Percentiles rank a stretch among this genome's conserved stretches.
phyloP scores from a whole-genome alignment of 768 basidiomycete species.

The Phaffia australis region DNA sequence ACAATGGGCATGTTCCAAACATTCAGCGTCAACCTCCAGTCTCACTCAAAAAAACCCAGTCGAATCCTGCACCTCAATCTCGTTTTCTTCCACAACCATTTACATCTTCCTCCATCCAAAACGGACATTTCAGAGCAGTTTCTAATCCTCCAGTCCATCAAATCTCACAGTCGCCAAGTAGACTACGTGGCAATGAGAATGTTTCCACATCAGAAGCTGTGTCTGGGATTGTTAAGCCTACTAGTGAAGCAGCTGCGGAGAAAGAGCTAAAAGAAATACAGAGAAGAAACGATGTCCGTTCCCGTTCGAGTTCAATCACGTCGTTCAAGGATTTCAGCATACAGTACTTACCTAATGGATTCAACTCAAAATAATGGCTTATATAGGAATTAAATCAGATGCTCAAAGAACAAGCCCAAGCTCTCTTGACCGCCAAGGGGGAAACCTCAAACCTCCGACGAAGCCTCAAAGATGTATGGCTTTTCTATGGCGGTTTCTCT shows the following conservation, averaged over 20 bases:
- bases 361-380: not conserved
- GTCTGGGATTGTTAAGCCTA: not conserved
- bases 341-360: not conserved
- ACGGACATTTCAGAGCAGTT: not conserved
- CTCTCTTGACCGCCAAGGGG: conserved; percentile 10
- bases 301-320: not conserved
- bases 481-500: no score
- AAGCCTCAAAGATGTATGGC: conserved; percentile 1
- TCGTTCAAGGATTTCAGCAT: no score
- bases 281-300: not conserved
- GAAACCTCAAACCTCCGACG: conserved; percentile 7
- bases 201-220: not conserved
- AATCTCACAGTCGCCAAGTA: no score
- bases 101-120: not conserved
- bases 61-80: not conserved
- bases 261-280: not conserved
- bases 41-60: not conserved
- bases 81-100: not conserved
- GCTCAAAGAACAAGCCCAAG: not conserved
- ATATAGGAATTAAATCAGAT: conserved; percentile 1
- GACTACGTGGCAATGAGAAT: not conserved
- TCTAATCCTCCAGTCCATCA: not conserved
- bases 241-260: not conserved
- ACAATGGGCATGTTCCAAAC: not conserved
- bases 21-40: not conserved